Evolutionary conservation across 768 basidiomycete genomes (phyloP), one percentile per base, ranked within the genome.

Genomic region (Psilocybe azurescens): DNA sequence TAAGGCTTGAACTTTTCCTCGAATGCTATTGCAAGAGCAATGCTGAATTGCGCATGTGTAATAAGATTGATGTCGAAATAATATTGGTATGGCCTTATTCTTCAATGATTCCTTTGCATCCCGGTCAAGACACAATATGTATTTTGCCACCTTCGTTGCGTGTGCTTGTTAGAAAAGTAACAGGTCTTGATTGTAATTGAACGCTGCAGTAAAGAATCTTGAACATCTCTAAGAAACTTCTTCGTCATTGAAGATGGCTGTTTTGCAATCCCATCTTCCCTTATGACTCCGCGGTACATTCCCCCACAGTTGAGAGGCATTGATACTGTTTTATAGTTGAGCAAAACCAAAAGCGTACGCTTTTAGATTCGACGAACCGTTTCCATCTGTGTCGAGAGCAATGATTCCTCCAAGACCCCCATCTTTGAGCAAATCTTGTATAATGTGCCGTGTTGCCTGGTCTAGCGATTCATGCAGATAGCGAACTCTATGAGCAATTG

Each of bases 241-340:
- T 52, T 94, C 93, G 63, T 93, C 91, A 18, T 76, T 76, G 73
- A 94, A 94, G 56, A 94, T 91, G 10, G 91, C 93, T 0, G 89
- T 90, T 73, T 84, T 0, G 90, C 81, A 7, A 86, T 71, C 9
- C 91, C 93, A 61, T 94, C 90, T 64, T 80, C 77, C 48, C 81
- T 77, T 36, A 93, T 86, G 14, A 93, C 79, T 5, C 93, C 93
- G 30, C 93, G 83, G 70, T 93, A 94, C 93, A 94, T 94, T 7
- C 93, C 90, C 18, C 82, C 77, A 67, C 87, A 90, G 71, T 93
- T 94, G 63, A 94, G 71, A 5, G 90, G 85, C 78, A 90, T 84
- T 1, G 89, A 78, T 48, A 93, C 91, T 92, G 64, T 50, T 48
- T 33, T 28, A 9, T 49, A 11, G 32, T n/a, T 24, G n/a, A 24